These are phyloP conservation scores for Fusarium mundagurra DNA, from an alignment of 2,329 filamentous ascomycete genomes.

Conservation along the genomic window DNA sequence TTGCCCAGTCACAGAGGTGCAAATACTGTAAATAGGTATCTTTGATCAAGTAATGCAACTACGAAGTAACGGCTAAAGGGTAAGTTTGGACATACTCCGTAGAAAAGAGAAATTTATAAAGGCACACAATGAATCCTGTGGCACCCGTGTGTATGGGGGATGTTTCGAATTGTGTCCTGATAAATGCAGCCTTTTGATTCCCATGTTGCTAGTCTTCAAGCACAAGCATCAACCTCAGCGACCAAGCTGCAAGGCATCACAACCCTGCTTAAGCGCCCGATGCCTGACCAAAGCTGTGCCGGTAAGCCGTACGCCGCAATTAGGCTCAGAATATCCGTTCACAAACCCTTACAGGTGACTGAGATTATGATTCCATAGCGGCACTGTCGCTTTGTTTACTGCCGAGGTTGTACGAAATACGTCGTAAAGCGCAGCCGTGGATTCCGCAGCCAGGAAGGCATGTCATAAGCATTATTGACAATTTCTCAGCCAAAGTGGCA, in stretches of 20 bases:
- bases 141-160: not conserved
- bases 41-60: conserved; percentile 4
- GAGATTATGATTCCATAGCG: conserved; percentile 8
- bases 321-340: not conserved
- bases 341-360: not conserved
- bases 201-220: not conserved
- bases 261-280: conserved; percentile 25
- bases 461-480: conserved; percentile 3
- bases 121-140: not conserved
- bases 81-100: not conserved
- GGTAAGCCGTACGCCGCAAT: conserved; percentile 23
- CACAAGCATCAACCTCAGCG: not conserved
- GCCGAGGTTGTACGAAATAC: not conserved
- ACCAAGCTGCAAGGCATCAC: conserved; percentile 5
- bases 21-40: not conserved
- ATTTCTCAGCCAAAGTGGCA: conserved; percentile 7
- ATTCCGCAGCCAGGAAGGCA: not conserved
- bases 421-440: not conserved
- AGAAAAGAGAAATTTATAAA: not conserved
- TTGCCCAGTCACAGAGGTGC: not conserved
- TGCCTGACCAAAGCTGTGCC: conserved; percentile 23
- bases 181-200: conserved; percentile 3
- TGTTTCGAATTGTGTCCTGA: conserved; percentile 20
- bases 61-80: not conserved
- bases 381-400: conserved; percentile 4